Evolutionary conservation across 176 grass and related monocot species (phyloP).

Genomic region (Coix lacrymajobi): DNA sequence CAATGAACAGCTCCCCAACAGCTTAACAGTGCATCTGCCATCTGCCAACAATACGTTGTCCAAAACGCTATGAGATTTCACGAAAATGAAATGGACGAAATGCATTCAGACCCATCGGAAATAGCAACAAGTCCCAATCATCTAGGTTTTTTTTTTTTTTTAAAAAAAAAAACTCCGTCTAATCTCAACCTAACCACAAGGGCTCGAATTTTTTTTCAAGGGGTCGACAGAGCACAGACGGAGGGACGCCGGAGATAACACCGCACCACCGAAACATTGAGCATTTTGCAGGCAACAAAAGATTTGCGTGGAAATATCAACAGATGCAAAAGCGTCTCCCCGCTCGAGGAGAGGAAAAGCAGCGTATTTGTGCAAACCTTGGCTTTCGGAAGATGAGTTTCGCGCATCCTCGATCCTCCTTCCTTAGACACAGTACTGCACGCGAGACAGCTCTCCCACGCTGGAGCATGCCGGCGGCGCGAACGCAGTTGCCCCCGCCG

Average conservation of each 20-base stretch:
- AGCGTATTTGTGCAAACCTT: not conserved
- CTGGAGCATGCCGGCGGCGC: not conserved
- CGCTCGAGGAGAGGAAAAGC: not conserved
- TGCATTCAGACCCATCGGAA: not conserved
- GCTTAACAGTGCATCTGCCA: not conserved
- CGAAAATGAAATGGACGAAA: not conserved
- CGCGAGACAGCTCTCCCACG: not conserved
- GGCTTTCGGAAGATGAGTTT: not conserved
- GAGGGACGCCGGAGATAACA: not conserved
- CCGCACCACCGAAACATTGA: not conserved
- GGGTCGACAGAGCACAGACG: not conserved
- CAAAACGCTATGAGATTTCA: not conserved
- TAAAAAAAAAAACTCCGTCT: not conserved
- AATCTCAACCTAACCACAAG: not conserved
- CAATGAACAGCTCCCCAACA: not conserved
- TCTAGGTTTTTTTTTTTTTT: too few species aligned
- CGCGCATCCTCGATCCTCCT: not conserved
- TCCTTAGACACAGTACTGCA: not conserved
- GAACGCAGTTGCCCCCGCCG: not conserved
- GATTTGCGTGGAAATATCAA: slow-evolving; percentile 20
- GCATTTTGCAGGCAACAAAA: not conserved
- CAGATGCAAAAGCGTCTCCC: not conserved
- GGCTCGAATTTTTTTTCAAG: not conserved
- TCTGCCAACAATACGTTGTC: not conserved
- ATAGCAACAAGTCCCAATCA: not conserved